Evolutionary conservation across 129 eudicot genomes (phyloP).

Genomic region (Deinandra increscens): DNA sequence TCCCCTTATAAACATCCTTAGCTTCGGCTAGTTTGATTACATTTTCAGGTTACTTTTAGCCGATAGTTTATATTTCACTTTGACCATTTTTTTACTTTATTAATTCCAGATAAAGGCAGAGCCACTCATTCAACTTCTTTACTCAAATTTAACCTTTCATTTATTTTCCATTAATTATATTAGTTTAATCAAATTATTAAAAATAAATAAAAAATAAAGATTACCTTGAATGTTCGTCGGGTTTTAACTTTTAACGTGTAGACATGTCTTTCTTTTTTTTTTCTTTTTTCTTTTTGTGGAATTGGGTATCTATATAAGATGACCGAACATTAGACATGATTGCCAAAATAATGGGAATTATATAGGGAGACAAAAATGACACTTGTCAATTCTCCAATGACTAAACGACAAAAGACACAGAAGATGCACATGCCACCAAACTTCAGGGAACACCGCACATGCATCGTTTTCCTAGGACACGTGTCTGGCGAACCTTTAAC

Average conservation of each 20-base stretch:
- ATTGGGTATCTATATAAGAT: too few relatives aligned
- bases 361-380: slow-evolving; percentile 19
- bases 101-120: slow-evolving; percentile 15
- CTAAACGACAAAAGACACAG: slow-evolving; percentile 19
- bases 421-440: slow-evolving; percentile 27
- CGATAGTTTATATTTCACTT: too few relatives aligned
- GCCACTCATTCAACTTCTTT: slow-evolving; percentile 46
- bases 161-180: too few relatives aligned
- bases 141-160: slow-evolving; percentile 63
- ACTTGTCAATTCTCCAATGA: slow-evolving; percentile 22
- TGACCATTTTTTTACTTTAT: not conserved
- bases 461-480: slow-evolving; percentile 13
- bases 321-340: not conserved
- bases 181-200: too few relatives aligned
- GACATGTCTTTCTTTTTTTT: too few relatives aligned
- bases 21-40: too few relatives aligned
- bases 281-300: too few relatives aligned
- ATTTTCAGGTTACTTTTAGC: too few relatives aligned
- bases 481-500: not conserved
- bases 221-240: too few relatives aligned
- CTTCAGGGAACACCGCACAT: slow-evolving; percentile 25
- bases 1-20: too few relatives aligned
- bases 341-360: not conserved
- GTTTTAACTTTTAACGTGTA: too few relatives aligned
- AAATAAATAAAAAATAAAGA: too few relatives aligned